Conservation (phyloP, 768 basidiomycete species). For the Pilatotrama ljubarskyi region DNA sequence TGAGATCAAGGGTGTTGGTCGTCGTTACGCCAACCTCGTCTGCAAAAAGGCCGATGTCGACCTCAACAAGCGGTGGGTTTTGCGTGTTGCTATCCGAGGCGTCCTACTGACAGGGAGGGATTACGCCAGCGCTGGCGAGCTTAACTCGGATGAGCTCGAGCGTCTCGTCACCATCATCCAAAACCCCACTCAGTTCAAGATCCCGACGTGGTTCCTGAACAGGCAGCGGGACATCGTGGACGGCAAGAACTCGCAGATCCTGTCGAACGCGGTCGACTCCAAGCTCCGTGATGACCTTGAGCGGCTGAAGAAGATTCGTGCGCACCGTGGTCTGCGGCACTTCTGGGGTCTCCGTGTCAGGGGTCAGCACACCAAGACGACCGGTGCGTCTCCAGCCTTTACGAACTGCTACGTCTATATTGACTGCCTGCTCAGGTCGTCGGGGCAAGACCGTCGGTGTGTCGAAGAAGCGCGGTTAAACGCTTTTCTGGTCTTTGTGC, state of each 20-base stretch:
- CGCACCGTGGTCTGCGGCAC: conserved; percentile 91
- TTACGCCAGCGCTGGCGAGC: conserved; percentile 88
- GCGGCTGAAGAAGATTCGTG: conserved; percentile 98
- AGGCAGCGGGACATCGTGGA: conserved; percentile 98
- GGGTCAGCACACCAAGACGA: conserved; percentile 99
- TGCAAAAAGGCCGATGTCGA: conserved; percentile 99
- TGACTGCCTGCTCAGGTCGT: conserved; percentile 56
- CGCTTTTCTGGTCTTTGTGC: conserved; percentile 5
- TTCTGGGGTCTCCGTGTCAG: conserved; percentile 95
- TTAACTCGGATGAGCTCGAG: conserved; percentile 99
- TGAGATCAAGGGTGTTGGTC: conserved; percentile 99
- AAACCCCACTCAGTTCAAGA: conserved; percentile 99
- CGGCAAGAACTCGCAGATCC: conserved; percentile 93
- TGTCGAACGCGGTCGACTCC: conserved; percentile 96
- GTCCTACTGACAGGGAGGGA: neutral
- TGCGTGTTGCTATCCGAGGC: neutral
- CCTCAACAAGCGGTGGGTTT: conserved; percentile 90
- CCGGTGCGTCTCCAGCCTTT: conserved; percentile 53
- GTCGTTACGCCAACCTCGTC: conserved; percentile 97
- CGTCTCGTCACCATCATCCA: conserved; percentile 99
- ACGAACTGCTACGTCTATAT: neutral
- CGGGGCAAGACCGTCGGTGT: conserved; percentile 97
- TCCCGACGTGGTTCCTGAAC: conserved; percentile 99
- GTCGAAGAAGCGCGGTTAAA: conserved; percentile 81
- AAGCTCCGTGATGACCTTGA: conserved; percentile 98